Evolutionary conservation across 805 yeast species (phyloP).

Genomic region (Candida montana): DNA sequence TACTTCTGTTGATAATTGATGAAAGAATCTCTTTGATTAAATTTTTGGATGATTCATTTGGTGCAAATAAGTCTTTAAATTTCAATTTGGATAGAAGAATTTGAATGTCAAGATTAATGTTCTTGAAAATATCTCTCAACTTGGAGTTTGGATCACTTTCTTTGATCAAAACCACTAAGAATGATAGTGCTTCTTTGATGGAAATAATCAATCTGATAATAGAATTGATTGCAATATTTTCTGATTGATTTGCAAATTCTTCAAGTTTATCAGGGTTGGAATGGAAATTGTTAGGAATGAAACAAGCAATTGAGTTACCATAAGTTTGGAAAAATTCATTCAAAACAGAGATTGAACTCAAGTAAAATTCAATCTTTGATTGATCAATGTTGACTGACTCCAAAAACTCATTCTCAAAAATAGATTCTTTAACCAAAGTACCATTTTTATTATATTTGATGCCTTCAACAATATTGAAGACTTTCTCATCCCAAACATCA

Average conservation of each 20-base stretch:
- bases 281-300: conserved; percentile 50
- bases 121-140: conserved; percentile 62
- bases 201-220: conserved; percentile 68
- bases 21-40: conserved; percentile 82
- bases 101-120: conserved; percentile 63
- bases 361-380: conserved; percentile 56
- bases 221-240: conserved; percentile 80
- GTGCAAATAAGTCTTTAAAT: conserved; percentile 75
- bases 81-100: conserved; percentile 58
- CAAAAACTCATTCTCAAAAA: conserved; percentile 37
- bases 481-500: conserved; percentile 70
- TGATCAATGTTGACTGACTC: conserved; percentile 36
- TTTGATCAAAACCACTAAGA: conserved; percentile 73
- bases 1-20: conserved; percentile 82
- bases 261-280: conserved; percentile 33
- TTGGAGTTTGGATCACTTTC: conserved; percentile 41
- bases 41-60: conserved; percentile 45
- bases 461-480: conserved; percentile 41
- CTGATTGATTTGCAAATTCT: conserved; percentile 80
- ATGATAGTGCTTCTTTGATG: conserved; percentile 86
- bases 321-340: conserved; percentile 66
- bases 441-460: conserved; percentile 33
- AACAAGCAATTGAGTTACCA: conserved; percentile 56
- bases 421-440: conserved; percentile 19
- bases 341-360: conserved; percentile 65